A percentile compares a stretch with the other conserved stretches of the same genome.
phyloP scores from a whole-genome alignment of 2,329 filamentous ascomycete genomes.

The Venturiaceae sp. region DNA sequence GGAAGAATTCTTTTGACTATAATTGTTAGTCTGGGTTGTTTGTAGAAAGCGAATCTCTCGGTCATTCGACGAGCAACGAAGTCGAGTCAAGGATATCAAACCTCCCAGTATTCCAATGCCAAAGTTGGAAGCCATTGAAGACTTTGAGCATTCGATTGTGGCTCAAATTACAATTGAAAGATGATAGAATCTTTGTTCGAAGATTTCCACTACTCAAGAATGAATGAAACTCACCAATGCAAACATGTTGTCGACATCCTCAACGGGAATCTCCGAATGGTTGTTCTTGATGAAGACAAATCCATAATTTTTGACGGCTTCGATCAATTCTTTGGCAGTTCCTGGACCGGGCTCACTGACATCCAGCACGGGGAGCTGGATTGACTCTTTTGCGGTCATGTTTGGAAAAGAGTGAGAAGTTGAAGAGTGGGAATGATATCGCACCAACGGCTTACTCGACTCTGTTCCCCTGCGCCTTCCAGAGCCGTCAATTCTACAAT shows the following conservation, averaged over 20 bases:
- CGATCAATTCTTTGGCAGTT: conserved; percentile 59
- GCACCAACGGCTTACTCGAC: too few species aligned
- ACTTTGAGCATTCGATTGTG: neutral
- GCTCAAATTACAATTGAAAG: neutral
- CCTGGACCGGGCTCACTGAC: conserved; percentile 52
- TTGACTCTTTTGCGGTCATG: neutral
- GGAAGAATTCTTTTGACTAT: conserved; percentile 65
- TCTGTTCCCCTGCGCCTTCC: too few species aligned
- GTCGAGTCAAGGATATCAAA: neutral
- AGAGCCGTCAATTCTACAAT: too few species aligned
- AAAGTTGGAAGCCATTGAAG: neutral
- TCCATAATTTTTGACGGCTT: conserved; percentile 72
- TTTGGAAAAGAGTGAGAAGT: too few species aligned
- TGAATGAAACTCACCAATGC: conserved; percentile 47
- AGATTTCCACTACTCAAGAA: too few species aligned
- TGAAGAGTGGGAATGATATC: too few species aligned
- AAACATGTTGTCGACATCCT: conserved; percentile 64
- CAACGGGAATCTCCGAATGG: conserved; percentile 50
- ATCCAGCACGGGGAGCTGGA: conserved; percentile 65
- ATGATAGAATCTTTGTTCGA: too few species aligned
- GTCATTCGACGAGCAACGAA: too few species aligned
- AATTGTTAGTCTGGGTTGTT: too few species aligned
- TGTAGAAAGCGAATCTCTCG: too few species aligned
- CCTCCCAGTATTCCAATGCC: neutral
- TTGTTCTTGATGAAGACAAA: conserved; percentile 83